Percentiles rank a stretch among this genome's conserved stretches.
Evolutionary conservation across 345 rosid species (phyloP).

Genomic region (Boechera divaricarpa): DNA sequence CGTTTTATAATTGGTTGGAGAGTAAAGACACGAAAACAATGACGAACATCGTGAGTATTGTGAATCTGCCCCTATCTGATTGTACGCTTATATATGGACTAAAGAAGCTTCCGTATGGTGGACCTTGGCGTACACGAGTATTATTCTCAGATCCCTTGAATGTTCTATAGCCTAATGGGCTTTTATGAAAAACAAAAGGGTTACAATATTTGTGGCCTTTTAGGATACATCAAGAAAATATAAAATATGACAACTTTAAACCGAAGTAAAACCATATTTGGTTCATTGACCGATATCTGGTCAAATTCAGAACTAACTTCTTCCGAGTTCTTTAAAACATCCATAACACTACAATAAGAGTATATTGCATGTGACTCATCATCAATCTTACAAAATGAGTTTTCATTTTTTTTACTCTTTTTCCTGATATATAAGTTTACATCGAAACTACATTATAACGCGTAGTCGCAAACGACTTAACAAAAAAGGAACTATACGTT

Average conservation of each 20-base stretch:
- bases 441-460: slow-evolving; percentile 18
- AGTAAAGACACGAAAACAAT: slow-evolving; percentile 27
- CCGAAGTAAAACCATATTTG: neutral
- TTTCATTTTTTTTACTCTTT: neutral
- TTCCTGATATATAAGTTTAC: slow-evolving; percentile 9
- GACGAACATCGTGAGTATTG: slow-evolving; percentile 33
- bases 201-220: neutral
- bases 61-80: slow-evolving; percentile 32
- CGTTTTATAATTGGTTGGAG: neutral
- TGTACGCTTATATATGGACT: neutral
- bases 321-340: neutral
- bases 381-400: slow-evolving; percentile 16
- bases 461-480: slow-evolving; percentile 13
- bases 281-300: neutral
- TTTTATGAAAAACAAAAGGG: neutral
- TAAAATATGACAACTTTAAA: neutral
- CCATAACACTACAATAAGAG: neutral
- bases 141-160: neutral
- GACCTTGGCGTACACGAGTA: slow-evolving; percentile 10
- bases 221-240: neutral
- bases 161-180: slow-evolving; percentile 25
- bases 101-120: slow-evolving; percentile 3
- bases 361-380: slow-evolving; percentile 1
- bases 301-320: neutral
- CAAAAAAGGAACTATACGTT: slow-evolving; percentile 30